Base-by-base conservation (phyloP, 495 filamentous ascomycete species). In the Corynascus novoguineensis region DNA sequence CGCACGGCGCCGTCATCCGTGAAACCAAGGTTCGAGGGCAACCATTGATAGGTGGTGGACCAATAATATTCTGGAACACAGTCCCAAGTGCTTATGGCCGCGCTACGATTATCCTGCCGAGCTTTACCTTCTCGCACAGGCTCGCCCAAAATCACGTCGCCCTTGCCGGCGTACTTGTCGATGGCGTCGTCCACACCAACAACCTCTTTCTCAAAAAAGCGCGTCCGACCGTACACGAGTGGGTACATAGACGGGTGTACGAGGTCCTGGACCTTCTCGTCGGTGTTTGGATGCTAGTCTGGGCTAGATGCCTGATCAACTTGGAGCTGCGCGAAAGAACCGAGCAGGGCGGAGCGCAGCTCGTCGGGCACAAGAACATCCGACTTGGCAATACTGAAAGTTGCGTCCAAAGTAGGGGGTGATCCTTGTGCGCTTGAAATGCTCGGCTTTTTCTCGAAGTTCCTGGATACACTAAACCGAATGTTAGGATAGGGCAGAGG, bases 161-260 rank as follows among this genome's bases (percentile, higher is more conserved):
- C 71, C 28, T 69, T 68, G 9, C 69, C 68, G 4, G 61, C 61
- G 57, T 58, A 71, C 40, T 61, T 67, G 9, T 64, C 57, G 21
- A 73, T 19, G 11, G 71, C 69, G 41, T 71, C 61, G 1, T 53
- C 42, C 9, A 69, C 64, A 0, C 61, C 60, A 22, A 59, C 63
- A 1, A 79, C 53, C 9, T 74, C 67, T 9, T 74, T 29, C 6
- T 63, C 57, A 3, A 41, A 12, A 21, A 41, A 41, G 11, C 40
- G 40, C 31, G 29, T 57, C 12, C 52, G 49, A 12, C 55, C 59
- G 50, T 80, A 85, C 7, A 85, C 61, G 0, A 87, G 64, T 0
- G 85, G 83, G 57, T 80, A 86, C 46, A 85, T 67, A 9, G 82
- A 84, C 0, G 83, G 84, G 60, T 86, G 78, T 0, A 87, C 79